A percentile compares a stretch with the other conserved stretches of the same genome.
Conservation (phyloP, 1,284 basidiomycete genomes). For the Melampsora larici-populina region DNA sequence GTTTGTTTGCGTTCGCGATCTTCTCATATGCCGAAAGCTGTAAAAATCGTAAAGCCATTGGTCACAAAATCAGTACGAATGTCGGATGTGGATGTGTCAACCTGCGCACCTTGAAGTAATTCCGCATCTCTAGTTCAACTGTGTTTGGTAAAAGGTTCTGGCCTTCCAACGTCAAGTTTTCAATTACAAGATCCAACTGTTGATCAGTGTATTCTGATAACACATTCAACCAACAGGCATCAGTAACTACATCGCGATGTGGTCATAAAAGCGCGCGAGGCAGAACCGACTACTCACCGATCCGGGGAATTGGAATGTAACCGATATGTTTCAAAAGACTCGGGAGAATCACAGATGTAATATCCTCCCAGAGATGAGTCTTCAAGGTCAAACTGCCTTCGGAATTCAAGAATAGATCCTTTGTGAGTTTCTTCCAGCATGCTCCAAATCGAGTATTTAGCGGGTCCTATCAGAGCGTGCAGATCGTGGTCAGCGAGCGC, state of each 20-base stretch:
- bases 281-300: slow-evolving; percentile 1
- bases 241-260: slow-evolving; percentile 41
- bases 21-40: slow-evolving; percentile 45
- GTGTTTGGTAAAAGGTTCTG: slow-evolving; percentile 74
- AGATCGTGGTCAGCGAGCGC: not conserved
- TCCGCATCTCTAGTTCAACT: slow-evolving; percentile 74
- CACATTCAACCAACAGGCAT: not conserved
- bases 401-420: slow-evolving; percentile 56
- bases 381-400: slow-evolving; percentile 88
- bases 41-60: slow-evolving; percentile 51
- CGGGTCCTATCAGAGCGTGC: slow-evolving; percentile 44
- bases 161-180: slow-evolving; percentile 84
- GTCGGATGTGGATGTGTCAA: slow-evolving; percentile 48
- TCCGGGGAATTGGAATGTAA: slow-evolving; percentile 40
- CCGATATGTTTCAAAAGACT: slow-evolving; percentile 63
- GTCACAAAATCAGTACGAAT: slow-evolving; percentile 33
- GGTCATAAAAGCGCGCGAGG: not conserved
- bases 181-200: slow-evolving; percentile 79
- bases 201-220: slow-evolving; percentile 87
- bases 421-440: slow-evolving; percentile 50
- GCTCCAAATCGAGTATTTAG: slow-evolving; percentile 52
- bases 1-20: slow-evolving; percentile 56
- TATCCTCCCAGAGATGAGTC: slow-evolving; percentile 65
- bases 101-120: slow-evolving; percentile 68
- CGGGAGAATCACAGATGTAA: slow-evolving; percentile 77